Evolutionary conservation across 768 basidiomycete species (phyloP), one percentile per base, ranked within the genome.

Genomic region (Rhodotorula kratochvilovae): DNA sequence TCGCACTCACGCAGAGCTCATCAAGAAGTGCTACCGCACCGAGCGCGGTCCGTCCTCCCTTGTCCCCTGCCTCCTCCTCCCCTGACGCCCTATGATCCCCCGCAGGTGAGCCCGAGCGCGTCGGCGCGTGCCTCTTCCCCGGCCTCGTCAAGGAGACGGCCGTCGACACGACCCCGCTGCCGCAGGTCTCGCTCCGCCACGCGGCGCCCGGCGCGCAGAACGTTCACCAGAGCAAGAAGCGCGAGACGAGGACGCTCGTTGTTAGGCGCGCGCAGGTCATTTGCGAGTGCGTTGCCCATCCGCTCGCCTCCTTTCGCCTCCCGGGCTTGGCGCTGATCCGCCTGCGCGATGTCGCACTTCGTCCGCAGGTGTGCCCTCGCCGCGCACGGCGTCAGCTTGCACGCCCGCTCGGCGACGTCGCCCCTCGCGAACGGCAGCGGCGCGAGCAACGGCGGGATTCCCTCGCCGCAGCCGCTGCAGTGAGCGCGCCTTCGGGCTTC

Each of bases 121-220:
- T 92, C 7, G 91, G 91, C 19, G 87, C 90, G 8, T 90, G 90
- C 0, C 86, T 92, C 72, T 93, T 93, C 79, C 91, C 91, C 5
- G 91, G 91, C 5, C 83, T 92, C 39, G 91, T 92, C 63, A 93
- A 92, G 80, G 87, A 92, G 23, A 85, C 86, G 2, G 74, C 74
- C 0, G 56, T 75, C 65, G 74, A 75, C 55, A 83, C 82, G 70
- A 83, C 81, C 1, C 74, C 81, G 0, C 43, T 68, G 3, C 73
- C 73, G 25, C 59, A 67, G 29, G 61, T 67, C 50, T 68, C 73
- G 45, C 64, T 74, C 43, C 73, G 73, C 2, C 70, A 71, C 43
- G 81, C 50, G 12, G n/a, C 29, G 83, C 84, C 17, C 0, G 77
- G 64, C 5, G 62, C 27, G 39, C 62, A 69, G 16, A 51, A 55